Base-by-base conservation (phyloP, 1,284 basidiomycete genomes). In the Irpex sp. region DNA sequence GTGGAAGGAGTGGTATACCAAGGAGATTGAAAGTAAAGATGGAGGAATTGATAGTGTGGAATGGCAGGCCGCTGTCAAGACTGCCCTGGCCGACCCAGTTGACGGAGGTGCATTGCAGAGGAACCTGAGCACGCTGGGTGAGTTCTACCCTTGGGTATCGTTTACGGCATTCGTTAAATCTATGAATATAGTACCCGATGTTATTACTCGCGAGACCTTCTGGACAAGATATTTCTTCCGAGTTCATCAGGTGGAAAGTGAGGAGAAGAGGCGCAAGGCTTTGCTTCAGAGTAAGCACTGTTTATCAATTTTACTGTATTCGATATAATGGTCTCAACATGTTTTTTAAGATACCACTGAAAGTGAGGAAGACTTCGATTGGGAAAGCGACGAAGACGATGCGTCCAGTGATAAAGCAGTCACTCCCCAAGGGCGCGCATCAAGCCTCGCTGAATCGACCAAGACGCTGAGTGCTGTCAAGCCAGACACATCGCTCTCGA, bases 221-320 rank as follows among this genome's bases (percentile, higher is more conserved):
- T 97, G 95, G 95, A 84, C 86, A 57, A 83, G 95, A 13, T 97
- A 95, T 76, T 94, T 96, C 77, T 98, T 96, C 86, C 86, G 95
- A 43, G 86, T 89, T 39, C 80, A 92, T 72, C 93, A 95, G 75
- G 95, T 97, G 65, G 87, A 91, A 66, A 77, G 80, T 33, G 94
- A 96, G 68, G 93, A 95, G 72, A 86, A 86, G 69, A 88, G 89
- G 68, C 86, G 95, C 63, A 93, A 93, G 75, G 84, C 86, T 33
- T 76, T 97, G 26, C 77, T 98, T 17, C 84, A 90, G 79, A 88
- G 94, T 92, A 71, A 59, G 81, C 5, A 1, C 5, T 33, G 31
- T 33, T 33, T 33, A 33, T 73, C 2, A 7, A 13, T 6, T 33
- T 36, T 46, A 17, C 11, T 37, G 6, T 35, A 15, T 46, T 57